These are phyloP conservation scores for Pythium myriotylum DNA, from an alignment of 352 stramenopile genomes.

Conservation along the genomic window DNA sequence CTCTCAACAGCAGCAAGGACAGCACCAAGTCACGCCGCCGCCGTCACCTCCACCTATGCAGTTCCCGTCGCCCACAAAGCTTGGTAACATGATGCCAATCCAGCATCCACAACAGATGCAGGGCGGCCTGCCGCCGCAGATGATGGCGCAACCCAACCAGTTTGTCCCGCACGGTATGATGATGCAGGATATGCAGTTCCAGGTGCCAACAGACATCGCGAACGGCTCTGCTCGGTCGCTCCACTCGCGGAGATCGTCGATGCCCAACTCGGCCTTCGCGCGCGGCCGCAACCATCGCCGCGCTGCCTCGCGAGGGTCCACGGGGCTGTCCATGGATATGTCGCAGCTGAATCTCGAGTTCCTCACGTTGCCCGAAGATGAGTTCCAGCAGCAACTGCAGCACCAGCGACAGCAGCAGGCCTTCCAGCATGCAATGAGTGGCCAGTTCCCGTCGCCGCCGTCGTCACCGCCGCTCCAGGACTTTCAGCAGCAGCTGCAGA, in stretches of 20 bases:
- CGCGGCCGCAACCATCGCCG: slow-evolving; percentile 36
- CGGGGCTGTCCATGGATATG: slow-evolving; percentile 83
- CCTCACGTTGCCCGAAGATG: slow-evolving; percentile 62
- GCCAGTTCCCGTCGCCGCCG: slow-evolving; percentile 19
- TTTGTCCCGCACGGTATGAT: slow-evolving; percentile 21
- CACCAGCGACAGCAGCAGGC: slow-evolving; percentile 36
- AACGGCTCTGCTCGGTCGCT: slow-evolving; percentile 62
- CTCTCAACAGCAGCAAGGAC: slow-evolving; percentile 53
- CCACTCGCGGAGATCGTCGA: slow-evolving; percentile 51
- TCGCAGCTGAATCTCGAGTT: slow-evolving; percentile 81
- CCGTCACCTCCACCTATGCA: slow-evolving; percentile 19
- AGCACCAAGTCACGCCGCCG: slow-evolving; percentile 17
- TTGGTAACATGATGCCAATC: slow-evolving; percentile 10
- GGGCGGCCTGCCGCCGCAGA: slow-evolving; percentile 3
- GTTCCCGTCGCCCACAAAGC: slow-evolving; percentile 7
- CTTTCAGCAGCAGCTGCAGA: slow-evolving; percentile 30
- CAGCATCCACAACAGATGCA: slow-evolving; percentile 14
- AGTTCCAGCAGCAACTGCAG: slow-evolving; percentile 48
- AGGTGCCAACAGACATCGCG: slow-evolving; percentile 49
- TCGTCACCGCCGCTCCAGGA: slow-evolving; percentile 21
- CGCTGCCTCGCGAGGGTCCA: slow-evolving; percentile 38
- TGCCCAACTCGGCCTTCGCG: slow-evolving; percentile 33
- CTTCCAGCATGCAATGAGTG: slow-evolving; percentile 26
- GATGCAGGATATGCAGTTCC: slow-evolving; percentile 25
- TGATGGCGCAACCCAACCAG: slow-evolving; percentile 22